A percentile compares a stretch with the other conserved stretches of the same genome.
These are phyloP conservation scores for Podaxis pistillaris DNA, from an alignment of 768 basidiomycete genomes.

Conservation along the genomic window DNA sequence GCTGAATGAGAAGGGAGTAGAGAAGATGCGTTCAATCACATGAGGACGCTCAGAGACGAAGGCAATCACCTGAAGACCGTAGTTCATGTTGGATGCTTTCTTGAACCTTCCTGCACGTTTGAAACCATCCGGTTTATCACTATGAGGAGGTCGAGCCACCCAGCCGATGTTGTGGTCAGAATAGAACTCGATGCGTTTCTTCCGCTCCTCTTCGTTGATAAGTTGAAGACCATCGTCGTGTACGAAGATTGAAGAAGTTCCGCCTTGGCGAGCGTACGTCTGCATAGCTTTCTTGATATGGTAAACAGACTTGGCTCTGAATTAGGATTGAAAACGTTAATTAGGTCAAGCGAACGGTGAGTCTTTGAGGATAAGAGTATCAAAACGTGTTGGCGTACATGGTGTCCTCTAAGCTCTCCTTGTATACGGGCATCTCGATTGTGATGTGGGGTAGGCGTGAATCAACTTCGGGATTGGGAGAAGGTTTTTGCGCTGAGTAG, in stretches of 20 bases:
- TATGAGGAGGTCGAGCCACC: conserved; percentile 79
- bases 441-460: conserved; percentile 69
- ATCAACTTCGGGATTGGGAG: conserved; percentile 62
- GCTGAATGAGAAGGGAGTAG: conserved; percentile 30
- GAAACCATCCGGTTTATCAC: conserved; percentile 59
- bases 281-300: conserved; percentile 86
- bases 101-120: conserved; percentile 87
- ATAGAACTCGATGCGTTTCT: conserved; percentile 72
- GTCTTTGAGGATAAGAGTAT: background rate
- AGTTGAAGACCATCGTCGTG: conserved; percentile 85
- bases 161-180: conserved; percentile 76
- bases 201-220: conserved; percentile 57
- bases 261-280: conserved; percentile 90
- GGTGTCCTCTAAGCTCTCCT: conserved; percentile 77
- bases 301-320: conserved; percentile 68
- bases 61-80: conserved; percentile 47
- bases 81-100: conserved; percentile 91
- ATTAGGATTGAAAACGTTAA: background rate
- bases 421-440: conserved; percentile 86
- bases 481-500: conserved; percentile 70
- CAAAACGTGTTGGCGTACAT: conserved; percentile 54
- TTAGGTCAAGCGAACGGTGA: background rate
- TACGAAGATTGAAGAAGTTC: conserved; percentile 74
- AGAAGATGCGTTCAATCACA: background rate
- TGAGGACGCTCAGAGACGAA: background rate